Evolutionary conservation across 148 eudicot genomes (phyloP).

Genomic region (Cornus kousa): DNA sequence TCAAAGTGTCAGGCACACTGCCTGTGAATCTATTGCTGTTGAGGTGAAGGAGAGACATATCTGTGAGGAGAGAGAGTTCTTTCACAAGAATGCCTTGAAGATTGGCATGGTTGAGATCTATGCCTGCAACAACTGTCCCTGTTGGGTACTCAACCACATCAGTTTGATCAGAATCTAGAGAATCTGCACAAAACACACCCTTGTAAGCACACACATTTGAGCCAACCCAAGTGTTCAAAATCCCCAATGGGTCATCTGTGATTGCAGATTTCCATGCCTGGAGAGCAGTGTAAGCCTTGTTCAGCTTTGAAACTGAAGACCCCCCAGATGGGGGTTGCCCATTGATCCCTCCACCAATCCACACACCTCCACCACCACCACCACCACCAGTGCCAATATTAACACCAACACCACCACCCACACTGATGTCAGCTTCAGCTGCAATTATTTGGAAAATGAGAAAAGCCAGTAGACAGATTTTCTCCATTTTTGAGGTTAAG

Average conservation of each 20-base stretch:
- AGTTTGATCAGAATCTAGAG: slow-evolving; percentile 12
- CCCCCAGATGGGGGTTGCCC: slow-evolving; percentile 16
- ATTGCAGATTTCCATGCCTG: slow-evolving; percentile 84
- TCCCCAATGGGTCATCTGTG: slow-evolving; percentile 61
- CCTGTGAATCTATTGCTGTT: slow-evolving; percentile 80
- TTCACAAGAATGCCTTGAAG: slow-evolving; percentile 52
- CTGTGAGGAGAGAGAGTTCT: slow-evolving; percentile 50
- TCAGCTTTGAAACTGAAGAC: slow-evolving; percentile 20
- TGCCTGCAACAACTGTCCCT: slow-evolving; percentile 39
- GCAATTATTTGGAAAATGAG: slow-evolving; percentile 29
- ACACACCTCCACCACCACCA: slow-evolving; percentile 48
- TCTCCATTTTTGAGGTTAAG: slow-evolving; percentile 33
- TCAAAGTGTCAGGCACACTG: slow-evolving; percentile 49
- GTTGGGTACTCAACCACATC: slow-evolving; percentile 14
- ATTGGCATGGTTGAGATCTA: slow-evolving; percentile 85
- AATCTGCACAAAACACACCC: slow-evolving; percentile 65
- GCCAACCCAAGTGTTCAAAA: slow-evolving; percentile 62
- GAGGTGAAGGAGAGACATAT: slow-evolving; percentile 63
- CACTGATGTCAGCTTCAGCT: slow-evolving; percentile 26
- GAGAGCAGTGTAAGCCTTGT: slow-evolving; percentile 63
- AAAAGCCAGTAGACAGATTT: slow-evolving; percentile 22
- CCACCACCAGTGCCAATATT: slow-evolving; percentile 37
- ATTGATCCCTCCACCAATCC: slow-evolving; percentile 48
- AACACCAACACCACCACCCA: slow-evolving; percentile 41
- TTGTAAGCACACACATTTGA: slow-evolving; percentile 74